Evolutionary conservation across 768 basidiomycete genomes (phyloP), one percentile per base, ranked within the genome.

Genomic region (Daedaleopsis sinensis): DNA sequence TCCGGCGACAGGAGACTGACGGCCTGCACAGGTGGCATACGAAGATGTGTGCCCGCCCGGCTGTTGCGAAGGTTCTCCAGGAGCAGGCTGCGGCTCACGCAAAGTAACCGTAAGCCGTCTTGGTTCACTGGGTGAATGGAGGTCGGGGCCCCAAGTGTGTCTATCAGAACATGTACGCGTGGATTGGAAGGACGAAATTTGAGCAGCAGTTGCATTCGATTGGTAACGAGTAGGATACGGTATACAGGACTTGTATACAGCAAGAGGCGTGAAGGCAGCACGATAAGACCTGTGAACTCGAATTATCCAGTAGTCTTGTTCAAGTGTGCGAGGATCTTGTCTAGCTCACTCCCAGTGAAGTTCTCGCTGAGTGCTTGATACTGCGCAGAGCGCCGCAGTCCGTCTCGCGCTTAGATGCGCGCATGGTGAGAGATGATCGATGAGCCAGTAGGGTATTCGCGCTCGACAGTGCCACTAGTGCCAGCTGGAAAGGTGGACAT

Each of bases 291-390:
- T 24, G 21, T 49, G 23, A 2, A 27, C 35, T 42, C 27, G 3
- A 3, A 3, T 32, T 7, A 39, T 43, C 72, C 69, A 13, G 82
- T 82, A 11, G 80, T 75, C 71, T 86, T 90, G 71, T 89, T 91
- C 55, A 90, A 73, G 35, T 81, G 80, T 0, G 78, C 79, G 32
- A 93, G 73, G 57, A 86, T 79, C 56, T 83, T 84, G 70, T 93
- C 91, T 15, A 91, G 76, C 46, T 93, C 89, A 1, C 70, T 77
- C 18, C n/a, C n/a, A n/a, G 91, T 72, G 58, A 85, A 80, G 60
- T 77, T 82, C 63, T 92, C 87, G 0, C 80, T 78, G 13, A 94
- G 76, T 65, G 87, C 89, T 70, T 92, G 90, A 71, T 93, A 91
- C 93, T 94, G 58, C 27, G 27, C 2, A 27, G 49, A 50, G 39